phyloP scores from a whole-genome alignment of 495 filamentous ascomycete species.

The Aspergillus haitiensis region DNA sequence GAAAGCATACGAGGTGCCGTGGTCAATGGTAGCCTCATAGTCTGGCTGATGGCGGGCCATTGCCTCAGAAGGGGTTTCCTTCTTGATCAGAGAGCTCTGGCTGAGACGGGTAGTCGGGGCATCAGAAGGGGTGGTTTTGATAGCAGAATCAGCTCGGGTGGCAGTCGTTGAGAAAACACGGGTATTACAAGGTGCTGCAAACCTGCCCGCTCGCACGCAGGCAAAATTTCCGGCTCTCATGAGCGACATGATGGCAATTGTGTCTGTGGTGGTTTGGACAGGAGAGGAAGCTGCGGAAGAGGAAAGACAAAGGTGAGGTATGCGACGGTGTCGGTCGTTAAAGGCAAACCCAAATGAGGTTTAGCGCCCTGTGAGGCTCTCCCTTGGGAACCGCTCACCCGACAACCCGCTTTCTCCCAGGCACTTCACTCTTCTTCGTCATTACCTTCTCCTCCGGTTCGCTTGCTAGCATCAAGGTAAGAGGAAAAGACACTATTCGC shows the following conservation, averaged over 20 bases:
- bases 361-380: constrained; percentile 42
- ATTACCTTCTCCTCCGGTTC: constrained; percentile 37
- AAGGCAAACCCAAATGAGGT: constrained; percentile 40
- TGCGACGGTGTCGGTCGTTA: constrained; percentile 39
- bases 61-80: constrained; percentile 52
- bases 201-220: constrained; percentile 37
- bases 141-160: constrained; percentile 26
- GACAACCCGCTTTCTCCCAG: constrained; percentile 45
- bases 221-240: constrained; percentile 44
- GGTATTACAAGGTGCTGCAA: constrained; percentile 37
- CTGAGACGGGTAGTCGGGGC: constrained; percentile 38
- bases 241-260: constrained; percentile 43
- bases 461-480: constrained; percentile 42
- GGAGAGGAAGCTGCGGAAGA: constrained; percentile 22
- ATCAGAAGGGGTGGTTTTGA: constrained; percentile 46
- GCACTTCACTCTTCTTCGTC: constrained; percentile 38
- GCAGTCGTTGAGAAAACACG: constrained; percentile 37
- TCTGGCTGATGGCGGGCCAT: constrained; percentile 70
- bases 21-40: constrained; percentile 74
- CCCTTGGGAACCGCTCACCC: constrained; percentile 36
- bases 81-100: constrained; percentile 51
- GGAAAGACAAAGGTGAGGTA: constrained; percentile 36
- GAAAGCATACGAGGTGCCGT: constrained; percentile 71
- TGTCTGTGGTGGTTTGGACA: constrained; percentile 25
- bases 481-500: constrained; percentile 3